Percentiles rank a stretch among this genome's conserved stretches.
Evolutionary conservation across 2,329 filamentous ascomycete species (phyloP).

Genomic region (Pleochaeta shiraiana): DNA sequence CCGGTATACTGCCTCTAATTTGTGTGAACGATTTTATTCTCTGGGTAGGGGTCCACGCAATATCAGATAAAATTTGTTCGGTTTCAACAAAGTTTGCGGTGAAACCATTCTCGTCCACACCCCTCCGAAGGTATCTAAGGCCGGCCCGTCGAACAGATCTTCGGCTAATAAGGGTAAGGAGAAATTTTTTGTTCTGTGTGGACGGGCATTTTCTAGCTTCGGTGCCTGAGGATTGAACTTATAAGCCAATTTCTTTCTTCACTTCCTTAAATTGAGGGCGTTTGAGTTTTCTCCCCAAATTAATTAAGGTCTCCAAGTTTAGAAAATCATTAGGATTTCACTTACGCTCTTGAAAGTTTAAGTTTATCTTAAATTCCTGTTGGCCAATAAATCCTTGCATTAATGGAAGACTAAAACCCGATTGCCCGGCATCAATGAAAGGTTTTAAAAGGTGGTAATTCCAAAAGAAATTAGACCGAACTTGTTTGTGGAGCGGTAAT

Average conservation of each 20-base stretch:
- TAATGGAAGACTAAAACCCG: slow-evolving; percentile 52
- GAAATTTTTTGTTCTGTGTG: slow-evolving; percentile 13
- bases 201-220: too few relatives aligned
- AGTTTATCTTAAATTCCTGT: slow-evolving; percentile 52
- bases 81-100: slow-evolving; percentile 87
- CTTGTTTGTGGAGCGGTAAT: slow-evolving; percentile 45
- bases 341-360: slow-evolving; percentile 16
- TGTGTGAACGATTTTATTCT: slow-evolving; percentile 72
- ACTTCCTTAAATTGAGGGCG: too few relatives aligned
- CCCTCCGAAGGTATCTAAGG: slow-evolving; percentile 71
- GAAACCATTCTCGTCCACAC: slow-evolving; percentile 73
- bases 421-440: slow-evolving; percentile 52
- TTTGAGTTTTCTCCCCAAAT: too few relatives aligned
- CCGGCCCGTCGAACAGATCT: slow-evolving; percentile 72
- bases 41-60: slow-evolving; percentile 36
- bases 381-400: slow-evolving; percentile 95
- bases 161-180: slow-evolving; percentile 83
- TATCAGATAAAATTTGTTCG: slow-evolving; percentile 69
- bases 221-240: too few relatives aligned
- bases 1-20: slow-evolving; percentile 70
- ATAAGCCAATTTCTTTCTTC: too few relatives aligned
- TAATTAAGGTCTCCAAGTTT: too few relatives aligned
- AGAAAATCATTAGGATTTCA: too few relatives aligned
- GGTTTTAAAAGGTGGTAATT: slow-evolving; percentile 54
- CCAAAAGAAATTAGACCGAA: slow-evolving; percentile 76